Evolutionary conservation across 805 yeast genomes (phyloP).

Genomic region (Metschnikowia proteae): DNA sequence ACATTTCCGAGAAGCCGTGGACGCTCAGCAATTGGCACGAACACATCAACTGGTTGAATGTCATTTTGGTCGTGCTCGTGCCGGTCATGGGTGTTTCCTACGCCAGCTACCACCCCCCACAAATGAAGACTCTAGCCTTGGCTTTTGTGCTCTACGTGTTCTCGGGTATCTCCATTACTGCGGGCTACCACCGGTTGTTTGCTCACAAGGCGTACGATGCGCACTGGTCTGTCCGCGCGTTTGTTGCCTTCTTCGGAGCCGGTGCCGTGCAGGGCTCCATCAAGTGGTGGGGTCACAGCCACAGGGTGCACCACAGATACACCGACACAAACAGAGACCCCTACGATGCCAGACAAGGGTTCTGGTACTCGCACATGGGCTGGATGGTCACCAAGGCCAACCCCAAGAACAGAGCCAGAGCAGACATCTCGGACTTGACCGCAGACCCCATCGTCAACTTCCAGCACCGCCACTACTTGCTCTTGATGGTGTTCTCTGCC

Average conservation of each 20-base stretch:
- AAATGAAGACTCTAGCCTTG: conserved; percentile 49
- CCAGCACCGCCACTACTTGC: conserved; percentile 76
- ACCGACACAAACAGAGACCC: conserved; percentile 83
- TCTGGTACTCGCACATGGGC: conserved; percentile 82
- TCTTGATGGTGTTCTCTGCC: conserved; percentile 56
- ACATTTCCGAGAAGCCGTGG: conserved; percentile 79
- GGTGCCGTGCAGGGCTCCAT: conserved; percentile 82
- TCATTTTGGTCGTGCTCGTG: conserved; percentile 56
- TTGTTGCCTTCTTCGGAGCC: conserved; percentile 76
- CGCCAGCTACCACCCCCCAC: conserved; percentile 47
- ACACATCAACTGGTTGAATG: conserved; percentile 77
- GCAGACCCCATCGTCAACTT: conserved; percentile 74
- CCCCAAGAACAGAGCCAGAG: conserved; percentile 77
- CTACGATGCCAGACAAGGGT: conserved; percentile 78
- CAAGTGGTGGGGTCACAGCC: conserved; percentile 88
- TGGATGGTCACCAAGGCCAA: conserved; percentile 83
- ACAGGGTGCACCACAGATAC: conserved; percentile 82
- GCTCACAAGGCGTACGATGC: conserved; percentile 73
- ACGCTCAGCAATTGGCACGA: conserved; percentile 65
- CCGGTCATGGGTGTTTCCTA: conserved; percentile 53
- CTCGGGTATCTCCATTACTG: conserved; percentile 76
- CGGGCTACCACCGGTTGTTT: conserved; percentile 80
- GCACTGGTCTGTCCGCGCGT: conserved; percentile 53
- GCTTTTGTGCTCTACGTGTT: conserved; percentile 51
- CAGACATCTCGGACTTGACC: conserved; percentile 74